These are phyloP conservation scores for Neonectria coccinea DNA, from an alignment of 2,329 filamentous ascomycete species.

Conservation along the genomic window DNA sequence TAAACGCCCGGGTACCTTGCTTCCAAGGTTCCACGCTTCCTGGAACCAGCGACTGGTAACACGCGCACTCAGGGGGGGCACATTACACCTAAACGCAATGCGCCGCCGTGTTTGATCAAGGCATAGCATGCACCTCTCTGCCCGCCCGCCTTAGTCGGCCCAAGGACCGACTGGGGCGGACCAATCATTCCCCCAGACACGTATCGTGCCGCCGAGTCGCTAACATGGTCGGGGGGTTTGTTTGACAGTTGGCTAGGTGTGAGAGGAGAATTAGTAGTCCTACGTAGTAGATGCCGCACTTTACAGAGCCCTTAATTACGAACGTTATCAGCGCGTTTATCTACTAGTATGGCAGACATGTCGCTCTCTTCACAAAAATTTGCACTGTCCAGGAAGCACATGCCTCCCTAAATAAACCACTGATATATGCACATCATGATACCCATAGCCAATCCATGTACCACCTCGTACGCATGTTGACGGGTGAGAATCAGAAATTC, in stretches of 20 bases:
- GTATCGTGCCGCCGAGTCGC: slow-evolving; percentile 15
- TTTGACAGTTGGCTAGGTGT: slow-evolving; percentile 10
- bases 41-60: neutral
- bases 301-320: neutral
- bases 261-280: neutral
- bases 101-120: slow-evolving; percentile 6
- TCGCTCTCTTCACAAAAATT: neutral
- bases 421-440: neutral
- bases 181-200: slow-evolving; percentile 21
- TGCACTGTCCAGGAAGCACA: neutral
- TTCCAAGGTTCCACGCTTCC: neutral
- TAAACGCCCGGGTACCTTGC: slow-evolving; percentile 1
- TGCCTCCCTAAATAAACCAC: neutral
- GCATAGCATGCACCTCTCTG: slow-evolving; percentile 15
- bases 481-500: neutral
- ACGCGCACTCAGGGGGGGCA: slow-evolving; percentile 6
- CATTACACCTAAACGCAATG: slow-evolving; percentile 11
- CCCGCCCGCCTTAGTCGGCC: neutral
- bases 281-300: neutral
- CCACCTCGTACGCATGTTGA: neutral
- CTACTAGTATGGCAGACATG: no score
- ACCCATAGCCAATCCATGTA: neutral
- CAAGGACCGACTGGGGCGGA: slow-evolving; percentile 9
- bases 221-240: slow-evolving; percentile 20
- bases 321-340: neutral